Conservation (phyloP, 1,284 basidiomycete genomes). For the Athelia sp. region DNA sequence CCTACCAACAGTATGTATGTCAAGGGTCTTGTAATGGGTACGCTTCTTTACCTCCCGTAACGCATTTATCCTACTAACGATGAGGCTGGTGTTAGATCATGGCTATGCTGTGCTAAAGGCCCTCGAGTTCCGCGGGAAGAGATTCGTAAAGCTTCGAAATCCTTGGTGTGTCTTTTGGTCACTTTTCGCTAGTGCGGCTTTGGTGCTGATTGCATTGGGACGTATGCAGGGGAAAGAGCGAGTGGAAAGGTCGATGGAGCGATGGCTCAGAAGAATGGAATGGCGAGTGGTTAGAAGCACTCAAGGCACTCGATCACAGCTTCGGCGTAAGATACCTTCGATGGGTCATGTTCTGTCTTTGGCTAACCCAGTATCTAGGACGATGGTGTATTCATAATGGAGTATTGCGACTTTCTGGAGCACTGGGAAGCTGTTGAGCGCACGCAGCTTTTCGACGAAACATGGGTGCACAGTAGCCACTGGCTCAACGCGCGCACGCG, state of each 20-base stretch:
- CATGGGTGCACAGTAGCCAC: neutral
- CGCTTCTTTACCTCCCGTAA: no score
- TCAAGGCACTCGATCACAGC: neutral
- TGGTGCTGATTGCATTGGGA: no score
- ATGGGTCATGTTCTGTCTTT: neutral
- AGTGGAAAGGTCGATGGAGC: neutral
- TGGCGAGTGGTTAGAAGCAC: neutral
- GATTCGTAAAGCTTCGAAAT: neutral
- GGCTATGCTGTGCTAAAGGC: neutral
- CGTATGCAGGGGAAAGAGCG: neutral
- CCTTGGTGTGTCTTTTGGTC: neutral
- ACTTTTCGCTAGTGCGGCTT: no score
- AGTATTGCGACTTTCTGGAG: neutral
- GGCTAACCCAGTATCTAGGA: neutral
- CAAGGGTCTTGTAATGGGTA: neutral
- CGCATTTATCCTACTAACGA: no score
- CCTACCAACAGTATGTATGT: neutral
- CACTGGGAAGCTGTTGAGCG: neutral
- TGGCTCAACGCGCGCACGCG: neutral
- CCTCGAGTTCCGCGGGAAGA: neutral
- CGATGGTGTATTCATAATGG: neutral
- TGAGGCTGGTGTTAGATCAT: constrained; percentile 21
- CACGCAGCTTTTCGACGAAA: neutral
- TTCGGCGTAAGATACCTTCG: neutral
- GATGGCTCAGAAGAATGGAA: neutral